Evolutionary conservation across 257 asterid species (phyloP).

Genomic region (Solanum stenotomum): DNA sequence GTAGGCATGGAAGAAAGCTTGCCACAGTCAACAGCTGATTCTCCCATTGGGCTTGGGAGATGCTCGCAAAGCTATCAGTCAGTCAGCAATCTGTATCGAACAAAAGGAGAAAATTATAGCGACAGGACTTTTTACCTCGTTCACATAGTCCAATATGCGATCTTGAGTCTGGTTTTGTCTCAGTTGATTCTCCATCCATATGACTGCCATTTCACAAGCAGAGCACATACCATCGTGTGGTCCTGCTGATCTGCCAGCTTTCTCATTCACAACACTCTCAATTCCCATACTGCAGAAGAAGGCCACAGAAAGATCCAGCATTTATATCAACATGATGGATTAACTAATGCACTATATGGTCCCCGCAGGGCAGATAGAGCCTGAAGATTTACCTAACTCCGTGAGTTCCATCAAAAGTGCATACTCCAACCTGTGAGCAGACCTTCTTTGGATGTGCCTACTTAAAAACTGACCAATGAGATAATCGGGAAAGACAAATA

Average conservation of each 20-base stretch:
- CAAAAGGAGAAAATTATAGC: neutral
- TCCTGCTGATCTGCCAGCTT: slow-evolving; percentile 45
- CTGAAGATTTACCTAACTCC: no score
- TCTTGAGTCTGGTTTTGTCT: slow-evolving; percentile 41
- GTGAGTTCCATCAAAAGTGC: no score
- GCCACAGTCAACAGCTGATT: slow-evolving; percentile 68
- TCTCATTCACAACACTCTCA: slow-evolving; percentile 67
- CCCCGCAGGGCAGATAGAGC: no score
- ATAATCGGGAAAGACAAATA: neutral
- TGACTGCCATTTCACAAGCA: slow-evolving; percentile 63
- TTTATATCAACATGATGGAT: neutral
- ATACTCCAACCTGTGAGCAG: slow-evolving; percentile 35
- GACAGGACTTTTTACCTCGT: slow-evolving; percentile 7
- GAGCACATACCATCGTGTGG: slow-evolving; percentile 42
- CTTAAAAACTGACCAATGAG: neutral
- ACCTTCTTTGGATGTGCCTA: slow-evolving; percentile 76
- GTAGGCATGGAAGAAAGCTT: slow-evolving; percentile 49
- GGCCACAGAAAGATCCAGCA: neutral
- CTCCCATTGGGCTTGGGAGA: slow-evolving; percentile 68
- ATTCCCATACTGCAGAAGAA: slow-evolving; percentile 41
- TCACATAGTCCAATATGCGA: slow-evolving; percentile 26
- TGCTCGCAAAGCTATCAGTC: slow-evolving; percentile 59
- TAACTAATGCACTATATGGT: neutral
- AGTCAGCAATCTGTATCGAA: neutral
- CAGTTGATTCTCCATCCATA: slow-evolving; percentile 66